These are phyloP conservation scores for Smallanthus sonchifolius DNA, from an alignment of 129 eudicot genomes.

Conservation along the genomic window DNA sequence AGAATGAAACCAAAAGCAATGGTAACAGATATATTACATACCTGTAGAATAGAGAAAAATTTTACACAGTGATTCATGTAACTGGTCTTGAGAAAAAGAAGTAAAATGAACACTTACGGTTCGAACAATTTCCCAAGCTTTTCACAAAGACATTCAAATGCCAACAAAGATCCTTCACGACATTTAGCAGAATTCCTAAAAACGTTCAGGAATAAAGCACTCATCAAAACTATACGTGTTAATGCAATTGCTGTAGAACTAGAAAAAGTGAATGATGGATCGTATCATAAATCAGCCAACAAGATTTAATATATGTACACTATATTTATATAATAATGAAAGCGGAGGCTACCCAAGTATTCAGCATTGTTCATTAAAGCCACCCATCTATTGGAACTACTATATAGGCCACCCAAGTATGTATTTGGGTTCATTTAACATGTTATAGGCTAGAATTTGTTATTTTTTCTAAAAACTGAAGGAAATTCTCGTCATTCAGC, in stretches of 20 bases:
- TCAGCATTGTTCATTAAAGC: background rate
- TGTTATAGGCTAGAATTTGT: background rate
- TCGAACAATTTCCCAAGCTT: constrained; percentile 94
- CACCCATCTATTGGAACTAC: background rate
- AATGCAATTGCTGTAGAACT: background rate
- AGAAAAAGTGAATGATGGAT: background rate
- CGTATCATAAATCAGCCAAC: background rate
- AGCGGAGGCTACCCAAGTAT: background rate
- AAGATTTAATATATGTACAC: background rate
- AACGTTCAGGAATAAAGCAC: constrained; percentile 4
- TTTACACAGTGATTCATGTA: background rate
- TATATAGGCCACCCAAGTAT: background rate
- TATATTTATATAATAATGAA: background rate
- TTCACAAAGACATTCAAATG: constrained; percentile 96
- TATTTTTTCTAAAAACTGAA: too few species aligned
- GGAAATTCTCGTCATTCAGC: background rate
- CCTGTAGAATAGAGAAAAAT: constrained; percentile 33
- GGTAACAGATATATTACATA: constrained; percentile 94
- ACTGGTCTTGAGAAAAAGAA: background rate
- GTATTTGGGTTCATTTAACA: background rate
- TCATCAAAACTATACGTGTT: background rate
- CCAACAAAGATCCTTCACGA: constrained; percentile 93
- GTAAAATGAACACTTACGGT: constrained; percentile 58
- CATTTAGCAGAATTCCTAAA: constrained; percentile 91
- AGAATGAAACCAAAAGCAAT: constrained; percentile 78